Evolutionary conservation across 202 grass and related monocot species (phyloP).

Genomic region (Zizania palustris): DNA sequence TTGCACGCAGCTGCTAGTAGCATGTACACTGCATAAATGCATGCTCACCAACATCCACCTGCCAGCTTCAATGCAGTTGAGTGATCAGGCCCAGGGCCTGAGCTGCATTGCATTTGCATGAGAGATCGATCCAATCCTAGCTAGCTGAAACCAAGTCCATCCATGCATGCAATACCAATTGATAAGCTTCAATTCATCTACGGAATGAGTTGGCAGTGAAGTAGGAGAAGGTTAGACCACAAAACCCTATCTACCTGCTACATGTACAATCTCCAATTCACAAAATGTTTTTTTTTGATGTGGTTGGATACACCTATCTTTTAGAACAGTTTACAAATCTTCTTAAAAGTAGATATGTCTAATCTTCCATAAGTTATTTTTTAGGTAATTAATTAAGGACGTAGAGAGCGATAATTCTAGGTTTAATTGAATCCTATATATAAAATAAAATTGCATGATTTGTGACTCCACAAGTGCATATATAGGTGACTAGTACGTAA

Average conservation of each 20-base stretch:
- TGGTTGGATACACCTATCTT: too few species aligned
- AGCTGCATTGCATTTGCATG: conserved; percentile 1
- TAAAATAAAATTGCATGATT: too few species aligned
- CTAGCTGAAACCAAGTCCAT: background rate
- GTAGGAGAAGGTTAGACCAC: background rate
- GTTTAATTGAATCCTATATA: too few species aligned
- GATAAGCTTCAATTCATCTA: background rate
- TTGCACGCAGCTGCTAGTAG: conserved; percentile 7
- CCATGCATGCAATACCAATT: too few species aligned
- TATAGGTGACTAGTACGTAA: too few species aligned
- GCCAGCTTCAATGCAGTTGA: conserved; percentile 23
- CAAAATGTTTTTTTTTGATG: background rate
- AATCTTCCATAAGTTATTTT: too few species aligned
- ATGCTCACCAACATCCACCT: background rate
- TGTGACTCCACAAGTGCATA: too few species aligned
- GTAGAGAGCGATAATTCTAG: too few species aligned
- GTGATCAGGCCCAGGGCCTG: background rate
- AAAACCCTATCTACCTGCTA: background rate
- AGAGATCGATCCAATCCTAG: background rate
- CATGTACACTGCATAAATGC: conserved; percentile 9
- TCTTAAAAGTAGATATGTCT: too few species aligned
- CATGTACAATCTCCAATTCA: background rate
- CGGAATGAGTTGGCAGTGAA: background rate
- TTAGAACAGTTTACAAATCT: too few species aligned
- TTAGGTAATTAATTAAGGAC: too few species aligned